Percentiles rank a stretch among this genome's conserved stretches.
Conservation (phyloP, 2,329 filamentous ascomycete genomes). For the Coniella vitis region DNA sequence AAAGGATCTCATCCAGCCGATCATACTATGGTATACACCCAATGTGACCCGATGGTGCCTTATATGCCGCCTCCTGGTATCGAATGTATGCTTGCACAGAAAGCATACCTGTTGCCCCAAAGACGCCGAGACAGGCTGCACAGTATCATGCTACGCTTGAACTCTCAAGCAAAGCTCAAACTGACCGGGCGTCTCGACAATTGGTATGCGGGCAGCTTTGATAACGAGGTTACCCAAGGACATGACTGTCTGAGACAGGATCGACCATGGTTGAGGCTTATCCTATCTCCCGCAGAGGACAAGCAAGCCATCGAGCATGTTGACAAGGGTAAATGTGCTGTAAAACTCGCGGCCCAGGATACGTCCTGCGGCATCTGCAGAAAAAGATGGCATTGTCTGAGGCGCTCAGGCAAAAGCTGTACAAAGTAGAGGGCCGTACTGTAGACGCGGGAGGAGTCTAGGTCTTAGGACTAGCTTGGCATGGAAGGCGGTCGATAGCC, state of each 20-base stretch:
- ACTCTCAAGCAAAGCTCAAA: not conserved
- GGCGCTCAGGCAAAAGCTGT: not conserved
- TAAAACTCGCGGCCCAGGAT: not conserved
- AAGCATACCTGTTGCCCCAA: no score
- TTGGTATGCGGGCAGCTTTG: no score
- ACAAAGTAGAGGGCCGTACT: not conserved
- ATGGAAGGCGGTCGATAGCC: no score
- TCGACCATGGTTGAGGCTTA: not conserved
- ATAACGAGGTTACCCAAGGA: no score
- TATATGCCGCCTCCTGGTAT: no score
- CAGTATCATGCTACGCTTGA: no score
- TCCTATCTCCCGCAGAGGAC: not conserved
- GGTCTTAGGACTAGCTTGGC: not conserved
- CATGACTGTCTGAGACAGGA: conserved; percentile 12
- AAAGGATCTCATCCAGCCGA: no score
- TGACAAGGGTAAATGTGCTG: not conserved
- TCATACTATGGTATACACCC: no score
- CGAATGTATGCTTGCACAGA: no score
- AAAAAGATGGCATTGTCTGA: conserved; percentile 1
- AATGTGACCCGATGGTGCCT: no score
- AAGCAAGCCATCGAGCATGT: conserved; percentile 1
- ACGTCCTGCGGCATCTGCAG: not conserved
- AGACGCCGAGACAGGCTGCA: no score
- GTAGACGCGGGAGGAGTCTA: not conserved
- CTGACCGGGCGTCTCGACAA: no score